These are phyloP conservation scores for Ophiostoma ips DNA, from an alignment of 2,329 filamentous ascomycete genomes.

Conservation along the genomic window DNA sequence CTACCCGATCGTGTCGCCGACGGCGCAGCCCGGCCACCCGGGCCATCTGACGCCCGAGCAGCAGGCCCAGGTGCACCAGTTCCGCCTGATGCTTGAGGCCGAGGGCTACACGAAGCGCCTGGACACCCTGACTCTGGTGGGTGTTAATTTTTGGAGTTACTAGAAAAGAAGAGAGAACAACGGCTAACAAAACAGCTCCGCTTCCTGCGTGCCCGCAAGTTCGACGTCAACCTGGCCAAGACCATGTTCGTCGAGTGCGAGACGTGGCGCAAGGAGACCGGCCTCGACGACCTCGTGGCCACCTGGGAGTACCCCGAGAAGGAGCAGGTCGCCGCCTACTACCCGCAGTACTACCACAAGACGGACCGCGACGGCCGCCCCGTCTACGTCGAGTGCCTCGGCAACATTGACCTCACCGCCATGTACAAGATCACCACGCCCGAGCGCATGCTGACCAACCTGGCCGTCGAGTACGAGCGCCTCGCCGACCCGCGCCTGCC, in stretches of 20 bases:
- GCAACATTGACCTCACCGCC: conserved; percentile 76
- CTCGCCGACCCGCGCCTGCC: conserved; percentile 84
- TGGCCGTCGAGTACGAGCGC: conserved; percentile 96
- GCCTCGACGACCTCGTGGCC: conserved; percentile 66
- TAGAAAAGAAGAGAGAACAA: too few relatives aligned
- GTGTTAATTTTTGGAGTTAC: conserved; percentile 16
- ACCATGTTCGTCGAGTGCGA: conserved; percentile 79
- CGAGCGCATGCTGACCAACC: conserved; percentile 91
- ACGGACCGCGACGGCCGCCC: conserved; percentile 90
- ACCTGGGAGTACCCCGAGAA: conserved; percentile 84
- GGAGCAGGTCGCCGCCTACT: conserved; percentile 70
- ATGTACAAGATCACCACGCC: conserved; percentile 88
- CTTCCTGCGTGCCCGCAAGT: conserved; percentile 90
- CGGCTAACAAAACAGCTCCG: too few relatives aligned
- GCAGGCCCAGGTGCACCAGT: conserved; percentile 77
- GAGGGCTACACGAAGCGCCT: conserved; percentile 71
- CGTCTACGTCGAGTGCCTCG: conserved; percentile 92
- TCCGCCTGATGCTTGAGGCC: conserved; percentile 72
- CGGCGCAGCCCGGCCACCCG: conserved; percentile 61
- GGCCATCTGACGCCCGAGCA: conserved; percentile 77
- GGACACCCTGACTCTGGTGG: conserved; percentile 81
- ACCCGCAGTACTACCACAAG: conserved; percentile 99
- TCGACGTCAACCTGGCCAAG: conserved; percentile 72
- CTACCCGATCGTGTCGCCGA: conserved; percentile 66
- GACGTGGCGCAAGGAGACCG: conserved; percentile 78